Evolutionary conservation across 768 basidiomycete genomes (phyloP).

Genomic region (Sporobolomyces roseus): DNA sequence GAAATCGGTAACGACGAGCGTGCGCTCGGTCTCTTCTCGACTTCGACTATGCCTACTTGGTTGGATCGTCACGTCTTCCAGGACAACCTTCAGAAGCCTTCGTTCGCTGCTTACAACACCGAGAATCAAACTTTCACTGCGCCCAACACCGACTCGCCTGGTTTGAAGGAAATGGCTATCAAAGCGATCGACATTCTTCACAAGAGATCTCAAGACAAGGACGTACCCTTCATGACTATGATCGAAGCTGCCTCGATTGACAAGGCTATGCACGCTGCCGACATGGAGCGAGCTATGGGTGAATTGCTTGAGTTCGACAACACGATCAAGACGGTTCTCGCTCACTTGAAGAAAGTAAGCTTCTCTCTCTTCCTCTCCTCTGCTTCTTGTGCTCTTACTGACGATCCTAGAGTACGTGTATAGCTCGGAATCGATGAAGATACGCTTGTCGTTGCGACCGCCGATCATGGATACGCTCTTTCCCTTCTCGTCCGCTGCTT

Average conservation of each 20-base stretch:
- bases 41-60: constrained; percentile 49
- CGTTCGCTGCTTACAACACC: constrained; percentile 1
- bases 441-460: constrained; percentile 50
- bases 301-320: constrained; percentile 52
- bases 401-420: no score
- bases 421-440: constrained; percentile 45
- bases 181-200: constrained; percentile 51
- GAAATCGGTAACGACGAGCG: constrained; percentile 45
- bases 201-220: constrained; percentile 45
- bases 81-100: constrained; percentile 37
- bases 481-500: no score
- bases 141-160: constrained; percentile 47
- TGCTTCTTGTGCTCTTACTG: no score
- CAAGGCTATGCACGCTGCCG: constrained; percentile 49
- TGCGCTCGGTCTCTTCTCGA: constrained; percentile 49
- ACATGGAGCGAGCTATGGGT: constrained; percentile 48
- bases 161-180: constrained; percentile 51
- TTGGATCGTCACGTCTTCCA: constrained; percentile 50
- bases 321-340: constrained; percentile 47
- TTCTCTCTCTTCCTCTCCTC: no score
- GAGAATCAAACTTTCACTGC: constrained; percentile 26
- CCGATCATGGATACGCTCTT: no score
- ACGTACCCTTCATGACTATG: constrained; percentile 49
- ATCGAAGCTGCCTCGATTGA: constrained; percentile 50
- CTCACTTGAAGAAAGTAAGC: constrained; percentile 48